phyloP scores from a whole-genome alignment of 1,284 basidiomycete genomes.

The Cystobasidium sp. region DNA sequence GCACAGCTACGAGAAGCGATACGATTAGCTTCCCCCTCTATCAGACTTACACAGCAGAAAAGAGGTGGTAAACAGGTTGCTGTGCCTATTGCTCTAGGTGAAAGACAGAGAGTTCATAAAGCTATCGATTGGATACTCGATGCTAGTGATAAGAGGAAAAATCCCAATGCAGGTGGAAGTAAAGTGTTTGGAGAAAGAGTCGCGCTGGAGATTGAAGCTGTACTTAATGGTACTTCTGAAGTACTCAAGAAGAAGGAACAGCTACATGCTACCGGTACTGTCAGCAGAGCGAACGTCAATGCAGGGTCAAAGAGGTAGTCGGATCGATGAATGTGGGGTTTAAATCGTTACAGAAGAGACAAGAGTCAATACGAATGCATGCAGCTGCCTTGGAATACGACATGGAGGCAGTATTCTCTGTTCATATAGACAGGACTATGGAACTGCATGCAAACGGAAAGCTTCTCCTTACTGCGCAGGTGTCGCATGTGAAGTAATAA shows the following conservation, averaged over 20 bases:
- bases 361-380: neutral
- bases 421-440: too few relatives aligned
- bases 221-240: conserved; percentile 56
- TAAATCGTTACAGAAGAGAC: neutral
- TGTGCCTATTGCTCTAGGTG: conserved; percentile 56
- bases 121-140: conserved; percentile 59
- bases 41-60: conserved; percentile 56
- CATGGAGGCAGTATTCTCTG: neutral
- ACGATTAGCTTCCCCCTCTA: conserved; percentile 53
- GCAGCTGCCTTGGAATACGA: too few relatives aligned
- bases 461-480: too few relatives aligned
- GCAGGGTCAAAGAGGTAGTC: conserved; percentile 12
- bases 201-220: conserved; percentile 57
- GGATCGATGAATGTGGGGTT: neutral
- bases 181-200: conserved; percentile 55
- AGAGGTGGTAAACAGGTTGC: conserved; percentile 56
- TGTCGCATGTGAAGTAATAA: too few relatives aligned
- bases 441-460: too few relatives aligned
- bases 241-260: conserved; percentile 57
- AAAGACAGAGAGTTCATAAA: conserved; percentile 55
- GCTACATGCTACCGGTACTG: conserved; percentile 38
- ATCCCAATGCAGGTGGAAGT: conserved; percentile 49
- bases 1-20: conserved; percentile 56
- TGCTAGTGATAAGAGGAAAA: conserved; percentile 56
- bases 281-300: conserved; percentile 30